Evolutionary conservation across 2,329 filamentous ascomycete genomes (phyloP).

Genomic region (Beauveria sp.): DNA sequence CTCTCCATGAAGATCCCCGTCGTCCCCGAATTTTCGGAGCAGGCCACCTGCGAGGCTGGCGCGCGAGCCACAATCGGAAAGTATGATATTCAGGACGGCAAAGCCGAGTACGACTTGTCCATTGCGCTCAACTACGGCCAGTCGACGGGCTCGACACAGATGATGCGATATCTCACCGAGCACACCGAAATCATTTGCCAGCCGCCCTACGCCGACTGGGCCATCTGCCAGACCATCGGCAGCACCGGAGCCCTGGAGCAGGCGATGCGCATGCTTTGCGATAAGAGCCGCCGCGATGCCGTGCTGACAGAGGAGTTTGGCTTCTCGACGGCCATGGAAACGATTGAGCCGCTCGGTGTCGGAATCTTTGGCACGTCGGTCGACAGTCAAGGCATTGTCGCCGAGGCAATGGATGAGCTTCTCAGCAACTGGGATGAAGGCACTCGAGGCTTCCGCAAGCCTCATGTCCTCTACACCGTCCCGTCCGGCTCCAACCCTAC

Average conservation of each 20-base stretch:
- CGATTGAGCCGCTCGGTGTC: conserved; percentile 45
- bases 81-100: conserved; percentile 64
- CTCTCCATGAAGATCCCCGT: conserved; percentile 67
- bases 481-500: conserved; percentile 86
- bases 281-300: conserved; percentile 60
- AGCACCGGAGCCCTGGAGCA: conserved; percentile 83
- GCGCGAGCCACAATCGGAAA: conserved; percentile 64
- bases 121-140: conserved; percentile 93
- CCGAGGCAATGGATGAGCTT: conserved; percentile 43
- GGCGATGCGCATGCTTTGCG: conserved; percentile 72
- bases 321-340: conserved; percentile 66
- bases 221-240: conserved; percentile 73
- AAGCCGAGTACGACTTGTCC: conserved; percentile 59
- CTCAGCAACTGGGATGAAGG: conserved; percentile 42
- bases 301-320: conserved; percentile 87
- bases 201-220: conserved; percentile 88
- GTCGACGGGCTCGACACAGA: conserved; percentile 74
- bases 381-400: conserved; percentile 47
- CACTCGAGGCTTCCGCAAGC: conserved; percentile 38
- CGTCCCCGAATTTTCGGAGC: conserved; percentile 62
- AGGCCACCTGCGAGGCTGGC: conserved; percentile 54
- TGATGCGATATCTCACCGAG: conserved; percentile 86
- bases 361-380: conserved; percentile 42
- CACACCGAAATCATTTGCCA: conserved; percentile 87
- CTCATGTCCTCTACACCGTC: conserved; percentile 52